A percentile compares a stretch with the other conserved stretches of the same genome.
phyloP scores from a whole-genome alignment of 73 alveolate species.

The Urostyla sp. region DNA sequence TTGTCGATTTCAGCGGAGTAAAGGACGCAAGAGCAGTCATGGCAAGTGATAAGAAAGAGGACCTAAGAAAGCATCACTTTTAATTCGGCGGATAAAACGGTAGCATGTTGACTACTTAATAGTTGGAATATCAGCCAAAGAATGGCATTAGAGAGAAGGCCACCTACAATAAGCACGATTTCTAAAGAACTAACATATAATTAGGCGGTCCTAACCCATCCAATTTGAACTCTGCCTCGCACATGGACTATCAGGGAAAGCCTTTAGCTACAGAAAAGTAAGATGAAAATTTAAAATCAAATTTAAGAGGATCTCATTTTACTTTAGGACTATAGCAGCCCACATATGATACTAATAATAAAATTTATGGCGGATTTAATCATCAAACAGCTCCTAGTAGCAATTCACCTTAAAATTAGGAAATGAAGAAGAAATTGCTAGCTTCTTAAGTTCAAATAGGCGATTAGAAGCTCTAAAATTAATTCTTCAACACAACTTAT shows the following conservation, averaged over 20 bases:
- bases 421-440: conserved; percentile 1
- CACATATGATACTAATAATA: conserved; percentile 4
- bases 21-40: not conserved
- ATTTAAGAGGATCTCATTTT: conserved; percentile 31
- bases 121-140: conserved; percentile 1
- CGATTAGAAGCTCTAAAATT: not conserved
- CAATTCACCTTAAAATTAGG: not conserved
- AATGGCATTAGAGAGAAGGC: not conserved
- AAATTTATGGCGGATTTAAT: conserved; percentile 18
- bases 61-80: conserved; percentile 37
- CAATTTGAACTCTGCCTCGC: too few relatives aligned
- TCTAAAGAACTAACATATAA: too few relatives aligned
- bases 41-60: conserved; percentile 11
- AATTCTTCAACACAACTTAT: conserved; percentile 28
- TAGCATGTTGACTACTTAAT: conserved; percentile 34
- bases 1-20: not conserved
- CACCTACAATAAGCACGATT: conserved; percentile 10
- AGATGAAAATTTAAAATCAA: not conserved
- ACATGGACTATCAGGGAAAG: too few relatives aligned
- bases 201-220: too few relatives aligned
- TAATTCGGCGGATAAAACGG: conserved; percentile 27
- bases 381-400: not conserved
- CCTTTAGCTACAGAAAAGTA: not conserved
- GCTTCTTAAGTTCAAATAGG: conserved; percentile 4
- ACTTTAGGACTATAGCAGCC: conserved; percentile 11